These are phyloP conservation scores for Ceratobasidium sp. DNA, from an alignment of 1,284 basidiomycete genomes.

Conservation along the genomic window DNA sequence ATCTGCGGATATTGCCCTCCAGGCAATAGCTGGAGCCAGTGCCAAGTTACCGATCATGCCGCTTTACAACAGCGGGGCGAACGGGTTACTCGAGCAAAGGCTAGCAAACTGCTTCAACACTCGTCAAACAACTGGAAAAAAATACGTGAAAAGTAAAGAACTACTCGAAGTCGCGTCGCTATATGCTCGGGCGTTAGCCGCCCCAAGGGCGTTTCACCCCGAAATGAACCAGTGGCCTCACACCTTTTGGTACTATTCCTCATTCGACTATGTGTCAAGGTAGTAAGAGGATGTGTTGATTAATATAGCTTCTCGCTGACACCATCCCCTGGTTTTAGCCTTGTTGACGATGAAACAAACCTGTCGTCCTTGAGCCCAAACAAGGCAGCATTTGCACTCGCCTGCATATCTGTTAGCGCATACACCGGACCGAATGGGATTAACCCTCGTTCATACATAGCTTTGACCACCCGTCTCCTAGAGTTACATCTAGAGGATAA, in stretches of 20 bases:
- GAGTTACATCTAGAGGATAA: neutral
- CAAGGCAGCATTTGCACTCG: neutral
- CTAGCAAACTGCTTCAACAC: neutral
- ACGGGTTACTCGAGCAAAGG: neutral
- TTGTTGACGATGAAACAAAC: too few relatives aligned
- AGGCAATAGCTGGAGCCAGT: slow-evolving; percentile 21
- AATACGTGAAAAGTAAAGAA: neutral
- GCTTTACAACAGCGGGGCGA: neutral
- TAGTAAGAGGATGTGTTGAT: too few relatives aligned
- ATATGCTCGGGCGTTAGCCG: neutral
- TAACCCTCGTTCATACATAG: neutral
- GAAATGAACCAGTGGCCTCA: too few relatives aligned
- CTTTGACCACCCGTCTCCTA: neutral
- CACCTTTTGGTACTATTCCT: too few relatives aligned
- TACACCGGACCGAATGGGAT: neutral
- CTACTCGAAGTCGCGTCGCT: neutral
- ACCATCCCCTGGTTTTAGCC: too few relatives aligned
- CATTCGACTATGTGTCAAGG: too few relatives aligned
- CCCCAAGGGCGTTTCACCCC: too few relatives aligned
- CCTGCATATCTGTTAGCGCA: neutral
- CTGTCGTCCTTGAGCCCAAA: neutral
- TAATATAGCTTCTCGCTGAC: too few relatives aligned
- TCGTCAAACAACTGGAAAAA: neutral
- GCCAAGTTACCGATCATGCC: neutral
- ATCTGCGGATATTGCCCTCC: slow-evolving; percentile 20